Percentiles rank a stretch among this genome's conserved stretches.
These are phyloP conservation scores for Tylopilus orsonianus DNA, from an alignment of 1,284 basidiomycete genomes.

Conservation along the genomic window DNA sequence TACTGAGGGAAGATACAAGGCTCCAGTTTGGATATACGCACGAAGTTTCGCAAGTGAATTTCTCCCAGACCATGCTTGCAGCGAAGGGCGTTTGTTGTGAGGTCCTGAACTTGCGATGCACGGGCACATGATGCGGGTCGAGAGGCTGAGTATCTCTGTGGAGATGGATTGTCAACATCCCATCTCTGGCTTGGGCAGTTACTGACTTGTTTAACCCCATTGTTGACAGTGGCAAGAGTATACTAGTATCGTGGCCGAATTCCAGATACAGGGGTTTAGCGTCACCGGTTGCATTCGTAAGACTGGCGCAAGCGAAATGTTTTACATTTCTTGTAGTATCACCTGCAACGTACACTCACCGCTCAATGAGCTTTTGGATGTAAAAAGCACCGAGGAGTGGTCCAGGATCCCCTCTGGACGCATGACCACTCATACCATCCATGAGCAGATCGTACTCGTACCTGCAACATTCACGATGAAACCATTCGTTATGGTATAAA, in stretches of 20 bases:
- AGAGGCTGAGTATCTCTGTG: slow-evolving; percentile 37
- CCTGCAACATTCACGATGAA: slow-evolving; percentile 9
- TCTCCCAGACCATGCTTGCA: slow-evolving; percentile 49
- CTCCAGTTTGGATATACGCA: slow-evolving; percentile 13
- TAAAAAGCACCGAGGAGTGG: slow-evolving; percentile 44
- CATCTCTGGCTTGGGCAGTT: not conserved
- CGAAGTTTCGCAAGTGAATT: slow-evolving; percentile 40
- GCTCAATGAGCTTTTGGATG: slow-evolving; percentile 44
- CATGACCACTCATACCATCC: slow-evolving; percentile 46
- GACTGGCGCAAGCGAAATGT: slow-evolving; percentile 24
- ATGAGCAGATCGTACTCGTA: slow-evolving; percentile 50
- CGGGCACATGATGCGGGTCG: slow-evolving; percentile 28
- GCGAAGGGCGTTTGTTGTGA: slow-evolving; percentile 45
- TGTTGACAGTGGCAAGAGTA: slow-evolving; percentile 44
- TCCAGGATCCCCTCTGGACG: slow-evolving; percentile 39
- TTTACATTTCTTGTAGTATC: not conserved
- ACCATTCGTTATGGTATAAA: not conserved
- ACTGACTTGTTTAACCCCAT: slow-evolving; percentile 42
- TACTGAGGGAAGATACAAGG: slow-evolving; percentile 2
- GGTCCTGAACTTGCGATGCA: slow-evolving; percentile 41
- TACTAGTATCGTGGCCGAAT: slow-evolving; percentile 51
- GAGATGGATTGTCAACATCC: not conserved
- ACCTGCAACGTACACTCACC: slow-evolving; percentile 22
- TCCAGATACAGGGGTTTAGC: slow-evolving; percentile 42
- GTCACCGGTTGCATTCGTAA: slow-evolving; percentile 38